These are phyloP conservation scores for Wickerhamiella australiensis DNA, from an alignment of 805 yeast genomes.

Conservation along the genomic window DNA sequence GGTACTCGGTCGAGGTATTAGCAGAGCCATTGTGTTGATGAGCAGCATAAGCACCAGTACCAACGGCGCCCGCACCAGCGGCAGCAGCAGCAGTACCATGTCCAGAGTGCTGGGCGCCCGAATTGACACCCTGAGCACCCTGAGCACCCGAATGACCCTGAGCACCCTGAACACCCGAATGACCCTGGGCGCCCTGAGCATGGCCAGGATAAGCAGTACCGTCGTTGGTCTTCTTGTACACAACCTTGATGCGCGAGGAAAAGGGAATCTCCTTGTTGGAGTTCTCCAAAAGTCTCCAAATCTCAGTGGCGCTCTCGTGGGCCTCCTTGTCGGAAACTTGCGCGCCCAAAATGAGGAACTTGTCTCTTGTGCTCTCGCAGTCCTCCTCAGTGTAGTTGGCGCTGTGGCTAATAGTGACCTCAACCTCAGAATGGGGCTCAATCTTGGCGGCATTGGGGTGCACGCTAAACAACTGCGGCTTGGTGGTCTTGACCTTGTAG, in stretches of 20 bases:
- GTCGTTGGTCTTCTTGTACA: not conserved
- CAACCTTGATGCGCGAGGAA: conserved; percentile 1
- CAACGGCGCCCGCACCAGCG: no score
- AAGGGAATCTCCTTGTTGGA: not conserved
- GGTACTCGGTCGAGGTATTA: no score
- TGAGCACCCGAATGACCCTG: no score
- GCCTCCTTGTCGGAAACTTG: conserved; percentile 48
- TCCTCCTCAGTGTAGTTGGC: conserved; percentile 52
- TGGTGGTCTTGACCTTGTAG: conserved; percentile 95
- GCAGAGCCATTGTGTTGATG: no score
- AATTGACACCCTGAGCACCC: no score
- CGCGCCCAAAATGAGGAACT: conserved; percentile 77
- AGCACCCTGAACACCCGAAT: not conserved
- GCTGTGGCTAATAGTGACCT: conserved; percentile 71
- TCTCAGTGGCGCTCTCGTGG: conserved; percentile 42
- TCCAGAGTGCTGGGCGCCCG: no score
- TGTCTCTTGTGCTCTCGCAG: conserved; percentile 76
- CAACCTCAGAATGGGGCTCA: conserved; percentile 57
- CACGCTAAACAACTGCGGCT: conserved; percentile 89
- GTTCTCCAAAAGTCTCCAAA: conserved; percentile 64
- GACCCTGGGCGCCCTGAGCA: not conserved
- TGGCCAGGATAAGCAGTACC: not conserved
- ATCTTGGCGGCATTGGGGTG: conserved; percentile 86
- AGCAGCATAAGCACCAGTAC: no score
- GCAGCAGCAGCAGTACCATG: no score